These are phyloP conservation scores for Syzygium malaccense DNA, from an alignment of 441 rosid species.

Conservation along the genomic window DNA sequence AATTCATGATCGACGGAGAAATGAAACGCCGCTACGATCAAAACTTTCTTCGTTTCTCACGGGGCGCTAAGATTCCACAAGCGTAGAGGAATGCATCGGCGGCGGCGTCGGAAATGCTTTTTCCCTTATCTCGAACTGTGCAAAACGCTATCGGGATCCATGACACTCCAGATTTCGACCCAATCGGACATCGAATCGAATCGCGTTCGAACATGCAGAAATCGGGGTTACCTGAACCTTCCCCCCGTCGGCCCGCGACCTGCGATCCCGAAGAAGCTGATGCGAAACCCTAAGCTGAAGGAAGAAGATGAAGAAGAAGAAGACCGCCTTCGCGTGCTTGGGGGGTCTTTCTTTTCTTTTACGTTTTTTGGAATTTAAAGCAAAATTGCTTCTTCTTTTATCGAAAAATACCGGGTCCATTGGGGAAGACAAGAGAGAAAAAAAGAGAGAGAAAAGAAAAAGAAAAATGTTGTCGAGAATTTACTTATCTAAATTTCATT, in stretches of 20 bases:
- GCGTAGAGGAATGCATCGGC: not conserved
- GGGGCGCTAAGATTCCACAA: not conserved
- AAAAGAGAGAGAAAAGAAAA: not conserved
- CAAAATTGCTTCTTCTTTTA: not conserved
- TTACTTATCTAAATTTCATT: not conserved
- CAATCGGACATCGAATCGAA: not conserved
- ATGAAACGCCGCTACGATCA: not conserved
- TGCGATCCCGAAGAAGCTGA: not conserved
- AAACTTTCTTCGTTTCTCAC: not conserved
- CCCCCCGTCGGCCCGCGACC: not conserved
- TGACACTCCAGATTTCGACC: not conserved
- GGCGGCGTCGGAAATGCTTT: not conserved
- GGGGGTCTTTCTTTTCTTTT: not conserved
- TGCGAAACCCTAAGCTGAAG: not conserved
- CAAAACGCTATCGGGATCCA: not conserved
- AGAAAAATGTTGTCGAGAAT: not conserved
- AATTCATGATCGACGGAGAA: not conserved
- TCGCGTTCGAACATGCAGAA: not conserved
- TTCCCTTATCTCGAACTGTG: not conserved
- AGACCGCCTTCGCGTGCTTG: not conserved
- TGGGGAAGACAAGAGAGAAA: not conserved
- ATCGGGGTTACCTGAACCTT: not conserved
- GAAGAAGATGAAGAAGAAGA: not conserved
- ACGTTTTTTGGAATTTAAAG: not conserved
- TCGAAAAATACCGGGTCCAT: not conserved